Percentiles rank a stretch among this genome's conserved stretches.
Conservation (phyloP, 2,329 filamentous ascomycete species). For the Nigrospora osmanthi region DNA sequence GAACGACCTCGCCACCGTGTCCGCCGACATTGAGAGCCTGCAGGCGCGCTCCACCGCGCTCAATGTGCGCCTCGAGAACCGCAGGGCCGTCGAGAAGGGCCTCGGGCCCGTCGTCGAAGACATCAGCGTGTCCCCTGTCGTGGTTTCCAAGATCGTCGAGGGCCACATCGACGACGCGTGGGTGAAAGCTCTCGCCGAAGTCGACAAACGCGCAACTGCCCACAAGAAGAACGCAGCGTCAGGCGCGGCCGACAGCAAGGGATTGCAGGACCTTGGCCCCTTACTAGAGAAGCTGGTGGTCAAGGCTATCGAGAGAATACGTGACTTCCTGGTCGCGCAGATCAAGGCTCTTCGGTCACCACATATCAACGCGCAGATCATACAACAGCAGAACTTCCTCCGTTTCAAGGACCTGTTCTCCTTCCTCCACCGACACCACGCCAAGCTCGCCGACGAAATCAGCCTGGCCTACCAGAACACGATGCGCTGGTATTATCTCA, state of each 20-base stretch:
- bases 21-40: slow-evolving; percentile 88
- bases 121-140: slow-evolving; percentile 75
- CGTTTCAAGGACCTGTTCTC: slow-evolving; percentile 81
- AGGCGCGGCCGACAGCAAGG: slow-evolving; percentile 52
- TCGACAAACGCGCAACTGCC: slow-evolving; percentile 64
- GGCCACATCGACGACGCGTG: slow-evolving; percentile 86
- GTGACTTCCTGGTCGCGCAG: slow-evolving; percentile 89
- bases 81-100: slow-evolving; percentile 80
- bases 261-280: slow-evolving; percentile 75
- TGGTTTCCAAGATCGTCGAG: slow-evolving; percentile 80
- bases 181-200: slow-evolving; percentile 72
- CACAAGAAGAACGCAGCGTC: slow-evolving; percentile 61
- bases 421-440: slow-evolving; percentile 77
- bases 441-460: slow-evolving; percentile 81
- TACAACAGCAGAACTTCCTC: slow-evolving; percentile 87
- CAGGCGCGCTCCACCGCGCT: slow-evolving; percentile 79
- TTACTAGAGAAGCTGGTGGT: slow-evolving; percentile 76
- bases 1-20: slow-evolving; percentile 84
- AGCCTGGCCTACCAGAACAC: slow-evolving; percentile 93
- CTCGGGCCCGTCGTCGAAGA: slow-evolving; percentile 87
- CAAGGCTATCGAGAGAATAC: slow-evolving; percentile 89
- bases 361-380: slow-evolving; percentile 93
- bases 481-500: slow-evolving; percentile 97
- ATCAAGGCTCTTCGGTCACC: slow-evolving; percentile 91
- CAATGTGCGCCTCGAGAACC: slow-evolving; percentile 79